Base-by-base conservation (phyloP, 192 early-diverging fungal species). In the Coemansia sp. region DNA sequence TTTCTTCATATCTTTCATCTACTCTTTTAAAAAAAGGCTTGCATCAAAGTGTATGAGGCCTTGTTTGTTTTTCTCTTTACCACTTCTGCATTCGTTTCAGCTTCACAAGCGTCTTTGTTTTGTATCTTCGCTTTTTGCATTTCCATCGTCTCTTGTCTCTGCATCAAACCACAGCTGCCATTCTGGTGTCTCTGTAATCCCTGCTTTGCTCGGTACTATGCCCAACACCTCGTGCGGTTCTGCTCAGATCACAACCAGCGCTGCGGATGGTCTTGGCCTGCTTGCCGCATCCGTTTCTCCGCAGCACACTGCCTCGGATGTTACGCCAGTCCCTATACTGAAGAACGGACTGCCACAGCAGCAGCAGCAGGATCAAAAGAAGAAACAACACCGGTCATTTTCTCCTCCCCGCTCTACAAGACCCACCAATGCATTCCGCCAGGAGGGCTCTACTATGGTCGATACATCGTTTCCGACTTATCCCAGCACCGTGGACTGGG, bases 401-500 rank as follows among this genome's bases (percentile, higher is more conserved):
- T 11, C 47, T 11, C 47, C 47, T n/a, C 47, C 47, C 3, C 47
- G 47, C 47, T 39, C 11, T 9, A 26, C 39, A 40, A 59, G 18
- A 21, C 52, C 52, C 6, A 54, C 11, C 13, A 44, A 44, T 21
- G 52, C 9, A 5, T 54, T 54, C 52, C 19, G 26, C 21, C 5
- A 9, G 7, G 21, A 13, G 21, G 10, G 6, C 56, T 23, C 56
- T 9, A 12, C 56, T 21, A 37, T 5, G n/a, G 3, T 37, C 7
- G 39, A 5, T 8, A n/a, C 26, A 26, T 40, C 57, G 39, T 6
- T 59, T n/a, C 80, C 75, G 1, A 58, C 71, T 5, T 77, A 75
- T 52, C 65, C 72, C 15, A 83, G 80, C 67, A 69, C 65, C 2
- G 56, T 75, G 11, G 61, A 83, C 69, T 83, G 80, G 80, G 42